phyloP scores from a whole-genome alignment of 345 rosid species.

The Populus tremula region DNA sequence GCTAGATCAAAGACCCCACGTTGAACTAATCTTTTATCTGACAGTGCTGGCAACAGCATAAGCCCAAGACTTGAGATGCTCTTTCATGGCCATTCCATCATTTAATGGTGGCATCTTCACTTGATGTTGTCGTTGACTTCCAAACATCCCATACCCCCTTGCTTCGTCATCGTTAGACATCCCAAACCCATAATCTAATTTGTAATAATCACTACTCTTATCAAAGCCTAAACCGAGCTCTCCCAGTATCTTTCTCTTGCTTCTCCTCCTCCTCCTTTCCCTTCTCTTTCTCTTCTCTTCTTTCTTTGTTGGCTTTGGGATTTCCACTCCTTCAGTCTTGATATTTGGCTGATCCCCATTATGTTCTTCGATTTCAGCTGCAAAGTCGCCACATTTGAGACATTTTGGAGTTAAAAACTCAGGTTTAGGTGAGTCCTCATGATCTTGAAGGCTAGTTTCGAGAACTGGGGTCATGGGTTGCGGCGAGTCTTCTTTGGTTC shows the following conservation, averaged over 20 bases:
- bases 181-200: conserved; percentile 7
- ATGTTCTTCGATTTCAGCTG: conserved; percentile 9
- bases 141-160: background rate
- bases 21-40: conserved; percentile 18
- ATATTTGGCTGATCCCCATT: background rate
- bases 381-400: conserved; percentile 24
- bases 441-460: background rate
- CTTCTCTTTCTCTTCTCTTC: conserved; percentile 16
- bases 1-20: background rate
- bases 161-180: background rate
- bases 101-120: conserved; percentile 47
- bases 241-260: conserved; percentile 24
- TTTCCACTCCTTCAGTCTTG: conserved; percentile 14
- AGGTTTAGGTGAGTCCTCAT: background rate
- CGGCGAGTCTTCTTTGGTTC: conserved; percentile 9
- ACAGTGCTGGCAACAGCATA: conserved; percentile 53
- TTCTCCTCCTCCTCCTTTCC: conserved; percentile 19
- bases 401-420: conserved; percentile 7
- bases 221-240: conserved; percentile 34
- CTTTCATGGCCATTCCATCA: conserved; percentile 59
- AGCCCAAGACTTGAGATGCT: conserved; percentile 63
- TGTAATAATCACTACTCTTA: background rate
- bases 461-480: conserved; percentile 2
- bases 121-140: background rate
- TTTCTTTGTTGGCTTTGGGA: background rate